Evolutionary conservation across 2,329 filamentous ascomycete genomes (phyloP).

Genomic region (Scytalidium sp.): DNA sequence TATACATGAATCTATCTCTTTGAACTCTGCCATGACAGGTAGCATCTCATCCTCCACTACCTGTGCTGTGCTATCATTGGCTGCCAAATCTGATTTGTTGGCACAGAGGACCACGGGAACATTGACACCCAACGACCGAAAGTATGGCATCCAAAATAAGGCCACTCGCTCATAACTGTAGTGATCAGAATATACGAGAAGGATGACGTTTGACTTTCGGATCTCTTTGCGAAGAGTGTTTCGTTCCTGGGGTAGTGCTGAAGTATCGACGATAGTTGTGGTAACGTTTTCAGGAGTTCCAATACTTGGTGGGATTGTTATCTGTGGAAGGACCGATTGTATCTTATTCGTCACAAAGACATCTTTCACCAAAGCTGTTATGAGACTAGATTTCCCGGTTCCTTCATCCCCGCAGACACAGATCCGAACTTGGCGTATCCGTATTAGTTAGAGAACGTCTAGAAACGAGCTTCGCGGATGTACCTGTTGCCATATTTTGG

Average conservation of each 20-base stretch:
- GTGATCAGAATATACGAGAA: constrained; percentile 96
- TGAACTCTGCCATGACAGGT: constrained; percentile 96
- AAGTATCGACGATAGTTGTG: constrained; percentile 96
- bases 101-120: constrained; percentile 95
- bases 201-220: constrained; percentile 92
- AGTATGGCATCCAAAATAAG: constrained; percentile 98
- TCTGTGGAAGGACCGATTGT: constrained; percentile 88
- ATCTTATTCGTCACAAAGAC: constrained; percentile 96
- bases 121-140: constrained; percentile 96
- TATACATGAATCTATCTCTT: constrained; percentile 98
- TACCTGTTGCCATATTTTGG: constrained; percentile 9
- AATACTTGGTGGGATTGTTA: constrained; percentile 90
- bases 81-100: constrained; percentile 90
- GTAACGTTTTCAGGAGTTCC: constrained; percentile 95
- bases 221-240: constrained; percentile 90
- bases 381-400: constrained; percentile 90
- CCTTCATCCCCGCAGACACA: constrained; percentile 96
- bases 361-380: constrained; percentile 94
- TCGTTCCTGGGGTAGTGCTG: constrained; percentile 88
- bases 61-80: constrained; percentile 72
- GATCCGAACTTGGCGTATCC: constrained; percentile 64
- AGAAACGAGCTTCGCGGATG: not conserved
- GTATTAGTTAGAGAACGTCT: not conserved
- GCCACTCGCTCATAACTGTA: constrained; percentile 98
- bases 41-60: constrained; percentile 97